Evolutionary conservation across 805 yeast species (phyloP).

Genomic region (Ogataea polymorpha): DNA sequence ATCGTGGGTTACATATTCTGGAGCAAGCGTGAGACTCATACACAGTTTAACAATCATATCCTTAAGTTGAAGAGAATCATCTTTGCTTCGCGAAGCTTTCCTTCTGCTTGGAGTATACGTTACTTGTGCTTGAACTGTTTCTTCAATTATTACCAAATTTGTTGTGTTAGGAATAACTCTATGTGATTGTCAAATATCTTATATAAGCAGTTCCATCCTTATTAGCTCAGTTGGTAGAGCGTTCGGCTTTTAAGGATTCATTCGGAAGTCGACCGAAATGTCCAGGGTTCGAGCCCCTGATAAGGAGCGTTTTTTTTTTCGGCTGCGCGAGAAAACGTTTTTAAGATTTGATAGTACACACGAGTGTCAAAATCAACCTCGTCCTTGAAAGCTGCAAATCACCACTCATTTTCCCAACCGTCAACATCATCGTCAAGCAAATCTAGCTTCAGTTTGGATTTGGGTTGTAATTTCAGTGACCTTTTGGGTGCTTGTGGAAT

Average conservation of each 20-base stretch:
- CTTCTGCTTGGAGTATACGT: too few species aligned
- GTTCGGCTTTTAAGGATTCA: constrained; percentile 55
- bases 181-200: too few species aligned
- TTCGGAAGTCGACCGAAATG: constrained; percentile 47
- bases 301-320: constrained; percentile 38
- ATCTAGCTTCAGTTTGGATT: constrained; percentile 34
- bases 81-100: too few species aligned
- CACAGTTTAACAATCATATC: too few species aligned
- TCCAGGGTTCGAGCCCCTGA: constrained; percentile 65
- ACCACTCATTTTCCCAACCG: constrained; percentile 49
- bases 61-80: too few species aligned
- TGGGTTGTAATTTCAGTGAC: constrained; percentile 24
- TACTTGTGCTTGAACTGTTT: too few species aligned
- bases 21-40: too few species aligned
- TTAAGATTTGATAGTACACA: too few species aligned
- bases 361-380: neutral
- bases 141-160: too few species aligned
- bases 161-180: too few species aligned
- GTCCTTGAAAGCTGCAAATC: neutral
- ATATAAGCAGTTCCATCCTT: constrained; percentile 31
- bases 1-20: too few species aligned
- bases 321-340: too few species aligned
- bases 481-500: neutral
- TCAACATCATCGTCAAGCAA: constrained; percentile 34
- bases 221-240: constrained; percentile 70